These are phyloP conservation scores for Colletotrichum sp. DNA, from an alignment of 2,329 filamentous ascomycete species.

Conservation along the genomic window DNA sequence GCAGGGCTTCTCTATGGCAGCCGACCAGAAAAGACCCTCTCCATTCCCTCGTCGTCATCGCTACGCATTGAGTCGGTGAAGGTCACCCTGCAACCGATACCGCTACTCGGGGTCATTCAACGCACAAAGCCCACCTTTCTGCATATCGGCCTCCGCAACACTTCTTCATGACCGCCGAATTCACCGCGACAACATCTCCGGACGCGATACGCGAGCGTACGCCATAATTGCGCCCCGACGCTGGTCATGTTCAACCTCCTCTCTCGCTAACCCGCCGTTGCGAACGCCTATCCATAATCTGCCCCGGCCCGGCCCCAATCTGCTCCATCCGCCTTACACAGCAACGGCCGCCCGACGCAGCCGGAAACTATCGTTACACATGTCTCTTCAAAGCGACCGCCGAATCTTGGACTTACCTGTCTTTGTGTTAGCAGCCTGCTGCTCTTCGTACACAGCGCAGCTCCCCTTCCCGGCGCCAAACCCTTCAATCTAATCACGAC, in stretches of 20 bases:
- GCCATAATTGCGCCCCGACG: neutral
- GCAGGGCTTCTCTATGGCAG: neutral
- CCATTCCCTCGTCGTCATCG: neutral
- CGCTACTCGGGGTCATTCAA: neutral
- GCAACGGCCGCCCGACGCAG: neutral
- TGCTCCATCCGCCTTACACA: neutral
- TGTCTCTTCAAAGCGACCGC: neutral
- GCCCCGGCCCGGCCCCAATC: neutral
- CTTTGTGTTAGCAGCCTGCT: neutral
- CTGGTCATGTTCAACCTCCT: neutral
- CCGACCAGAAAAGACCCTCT: neutral
- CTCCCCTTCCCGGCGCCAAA: neutral
- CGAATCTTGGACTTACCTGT: neutral
- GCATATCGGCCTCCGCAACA: neutral
- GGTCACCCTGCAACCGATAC: neutral
- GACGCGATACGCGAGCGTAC: neutral
- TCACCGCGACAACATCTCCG: neutral
- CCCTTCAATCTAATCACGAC: neutral
- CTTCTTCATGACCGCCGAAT: conserved; percentile 5
- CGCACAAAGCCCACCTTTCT: neutral
- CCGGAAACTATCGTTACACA: conserved; percentile 3
- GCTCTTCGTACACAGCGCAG: neutral
- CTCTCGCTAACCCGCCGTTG: neutral
- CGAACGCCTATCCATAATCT: neutral
- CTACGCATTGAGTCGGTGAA: conserved; percentile 12